Base-by-base conservation (phyloP, 1,284 basidiomycete species). In the Calocybe gambosa region DNA sequence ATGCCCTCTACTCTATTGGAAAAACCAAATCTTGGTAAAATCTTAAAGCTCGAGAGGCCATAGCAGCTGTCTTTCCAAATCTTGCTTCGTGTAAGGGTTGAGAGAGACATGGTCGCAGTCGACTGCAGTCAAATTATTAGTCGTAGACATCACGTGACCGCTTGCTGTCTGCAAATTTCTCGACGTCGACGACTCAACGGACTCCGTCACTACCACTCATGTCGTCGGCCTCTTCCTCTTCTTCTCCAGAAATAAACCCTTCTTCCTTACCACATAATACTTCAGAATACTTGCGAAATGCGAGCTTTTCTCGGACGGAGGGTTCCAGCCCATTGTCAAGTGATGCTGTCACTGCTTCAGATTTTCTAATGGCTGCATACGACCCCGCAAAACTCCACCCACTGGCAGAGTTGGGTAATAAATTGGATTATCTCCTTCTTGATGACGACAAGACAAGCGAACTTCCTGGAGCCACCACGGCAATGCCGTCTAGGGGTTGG, bases 401-500 rank as follows among this genome's bases (percentile, higher is more conserved):
- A 50, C 73, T 96, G 62, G 92, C 93, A 39, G 84, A 85, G 44
- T 73, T 96, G 50, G 84, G 89, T 54, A 87, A 89, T 66, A 87
- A 91, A 69, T 72, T 96, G 57, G 93, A 96, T 70, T 94, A 95
- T 70, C 73, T 98, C 50, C 75, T 89, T 60, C 75, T 98, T 53
- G 91, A 98, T 58, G 90, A 98, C 70, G 89, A 94, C 72, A 92
- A 95, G 74, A 82, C 87, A 61, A 88, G 73, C 67, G 82, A 91
- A 50, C 71, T 94, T 57, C 87, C 89, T 63, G 91, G 93, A 50
- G 79, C 88, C 60, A 78, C 77, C 59, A 89, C 89, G 52, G 89
- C 92, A 52, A 79, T 95, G 56, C 91, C 93, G 58, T 90, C 88
- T 63, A 78, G 96, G 67, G 95, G 96, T 50, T 99, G 93, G 94